phyloP scores from a whole-genome alignment of 169 alveolate species.

The Fabrea salina region DNA sequence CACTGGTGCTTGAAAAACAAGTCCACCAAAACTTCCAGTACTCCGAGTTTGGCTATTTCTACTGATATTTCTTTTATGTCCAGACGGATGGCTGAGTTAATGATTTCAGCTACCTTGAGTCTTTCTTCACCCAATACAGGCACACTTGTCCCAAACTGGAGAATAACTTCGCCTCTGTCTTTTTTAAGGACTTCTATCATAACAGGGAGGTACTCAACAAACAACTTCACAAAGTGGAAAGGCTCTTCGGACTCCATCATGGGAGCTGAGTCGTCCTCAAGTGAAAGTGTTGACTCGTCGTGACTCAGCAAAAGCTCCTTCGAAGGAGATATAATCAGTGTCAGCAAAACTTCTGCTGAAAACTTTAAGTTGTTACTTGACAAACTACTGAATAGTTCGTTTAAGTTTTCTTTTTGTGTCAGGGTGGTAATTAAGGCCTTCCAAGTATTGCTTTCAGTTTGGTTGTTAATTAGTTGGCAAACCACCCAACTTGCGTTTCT shows the following conservation, averaged over 20 bases:
- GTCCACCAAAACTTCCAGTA: background rate
- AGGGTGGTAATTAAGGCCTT: background rate
- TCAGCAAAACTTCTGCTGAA: background rate
- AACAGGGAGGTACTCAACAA: background rate
- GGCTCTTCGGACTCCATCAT: background rate
- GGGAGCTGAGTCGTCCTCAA: background rate
- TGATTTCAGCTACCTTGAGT: background rate
- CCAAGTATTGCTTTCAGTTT: background rate
- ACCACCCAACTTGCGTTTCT: background rate
- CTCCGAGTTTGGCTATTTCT: background rate
- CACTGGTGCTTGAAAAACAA: background rate
- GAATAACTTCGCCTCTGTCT: no score
- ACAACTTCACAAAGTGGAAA: background rate
- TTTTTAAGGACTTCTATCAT: background rate
- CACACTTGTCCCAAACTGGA: background rate
- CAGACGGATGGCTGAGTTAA: background rate
- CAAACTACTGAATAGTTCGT: background rate
- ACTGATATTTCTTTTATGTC: background rate
- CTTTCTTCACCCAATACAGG: background rate
- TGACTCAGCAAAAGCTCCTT: background rate
- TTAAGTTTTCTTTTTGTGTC: background rate
- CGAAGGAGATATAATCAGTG: background rate
- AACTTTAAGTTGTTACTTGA: background rate
- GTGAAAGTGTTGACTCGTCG: background rate
- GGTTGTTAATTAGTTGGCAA: background rate